Percentiles rank a stretch among this genome's conserved stretches.
These are phyloP conservation scores for Lepidopterella palustris DNA, from an alignment of 495 filamentous ascomycete species.

Conservation along the genomic window DNA sequence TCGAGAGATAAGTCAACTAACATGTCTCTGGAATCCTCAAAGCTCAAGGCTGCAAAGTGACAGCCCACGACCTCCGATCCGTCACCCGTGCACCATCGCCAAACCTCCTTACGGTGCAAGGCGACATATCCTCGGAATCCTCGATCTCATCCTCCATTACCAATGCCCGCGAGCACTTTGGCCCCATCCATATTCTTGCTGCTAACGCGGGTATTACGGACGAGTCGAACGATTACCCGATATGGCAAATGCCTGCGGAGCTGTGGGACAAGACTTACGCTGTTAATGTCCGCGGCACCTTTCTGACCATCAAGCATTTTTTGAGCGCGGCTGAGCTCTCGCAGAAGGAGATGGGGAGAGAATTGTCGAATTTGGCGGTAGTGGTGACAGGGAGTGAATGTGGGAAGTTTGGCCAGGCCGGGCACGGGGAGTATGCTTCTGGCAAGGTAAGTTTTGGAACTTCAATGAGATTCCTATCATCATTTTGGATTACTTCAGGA, in stretches of 20 bases:
- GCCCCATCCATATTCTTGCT: constrained; percentile 48
- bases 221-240: constrained; percentile 39
- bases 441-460: constrained; percentile 39
- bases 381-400: constrained; percentile 50
- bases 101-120: constrained; percentile 37
- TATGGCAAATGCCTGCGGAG: constrained; percentile 50
- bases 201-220: constrained; percentile 49
- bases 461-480: too few species aligned
- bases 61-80: constrained; percentile 44
- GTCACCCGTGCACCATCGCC: constrained; percentile 25
- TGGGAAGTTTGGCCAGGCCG: constrained; percentile 46
- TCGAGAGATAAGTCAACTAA: background rate
- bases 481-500: too few species aligned
- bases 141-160: constrained; percentile 42
- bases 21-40: background rate
- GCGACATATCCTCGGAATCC: constrained; percentile 45
- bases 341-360: constrained; percentile 35
- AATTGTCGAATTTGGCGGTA: constrained; percentile 47
- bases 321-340: constrained; percentile 37
- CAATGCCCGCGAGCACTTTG: constrained; percentile 43
- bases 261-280: constrained; percentile 49
- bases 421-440: constrained; percentile 46
- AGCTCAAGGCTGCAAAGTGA: constrained; percentile 51
- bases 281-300: constrained; percentile 47
- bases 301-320: constrained; percentile 54